A percentile compares a stretch with the other conserved stretches of the same genome.
Conservation (phyloP, 2,329 filamentous ascomycete genomes). For the Gnomoniopsis smithogilvyi region DNA sequence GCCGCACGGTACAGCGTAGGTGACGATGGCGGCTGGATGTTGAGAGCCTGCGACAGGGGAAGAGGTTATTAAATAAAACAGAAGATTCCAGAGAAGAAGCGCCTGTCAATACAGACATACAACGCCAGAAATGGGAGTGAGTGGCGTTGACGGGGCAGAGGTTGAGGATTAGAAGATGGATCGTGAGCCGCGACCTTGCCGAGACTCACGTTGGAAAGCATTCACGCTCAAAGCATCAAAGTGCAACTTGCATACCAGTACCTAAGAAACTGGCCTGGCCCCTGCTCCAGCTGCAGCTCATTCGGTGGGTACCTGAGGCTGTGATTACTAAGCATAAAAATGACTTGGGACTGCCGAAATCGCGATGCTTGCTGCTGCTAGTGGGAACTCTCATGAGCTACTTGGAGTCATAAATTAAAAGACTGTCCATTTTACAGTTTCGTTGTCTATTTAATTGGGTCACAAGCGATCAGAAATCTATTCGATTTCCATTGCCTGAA, state of each 20-base stretch:
- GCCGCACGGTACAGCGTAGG: conserved; percentile 5
- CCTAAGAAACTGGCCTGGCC: neutral
- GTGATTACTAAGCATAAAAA: neutral
- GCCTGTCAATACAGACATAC: conserved; percentile 1
- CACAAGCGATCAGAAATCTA: neutral
- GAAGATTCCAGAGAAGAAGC: conserved; percentile 19
- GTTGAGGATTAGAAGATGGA: neutral
- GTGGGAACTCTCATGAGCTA: too few relatives aligned
- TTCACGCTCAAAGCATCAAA: neutral
- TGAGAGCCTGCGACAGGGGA: neutral
- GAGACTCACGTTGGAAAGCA: neutral
- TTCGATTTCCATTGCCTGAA: neutral
- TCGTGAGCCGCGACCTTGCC: neutral
- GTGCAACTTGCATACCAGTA: neutral
- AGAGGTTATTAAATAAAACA: neutral
- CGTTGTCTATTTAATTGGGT: too few relatives aligned
- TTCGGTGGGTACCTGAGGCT: neutral
- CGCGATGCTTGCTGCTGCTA: too few relatives aligned
- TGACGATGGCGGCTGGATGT: conserved; percentile 7
- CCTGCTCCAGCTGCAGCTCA: neutral
- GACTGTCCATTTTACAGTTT: too few relatives aligned
- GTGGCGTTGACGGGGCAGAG: neutral
- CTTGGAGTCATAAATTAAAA: too few relatives aligned
- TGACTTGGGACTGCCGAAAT: neutral
- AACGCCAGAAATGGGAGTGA: conserved; percentile 4